Conservation (phyloP, 345 rosid genomes). For the Lumnitzera racemosa region DNA sequence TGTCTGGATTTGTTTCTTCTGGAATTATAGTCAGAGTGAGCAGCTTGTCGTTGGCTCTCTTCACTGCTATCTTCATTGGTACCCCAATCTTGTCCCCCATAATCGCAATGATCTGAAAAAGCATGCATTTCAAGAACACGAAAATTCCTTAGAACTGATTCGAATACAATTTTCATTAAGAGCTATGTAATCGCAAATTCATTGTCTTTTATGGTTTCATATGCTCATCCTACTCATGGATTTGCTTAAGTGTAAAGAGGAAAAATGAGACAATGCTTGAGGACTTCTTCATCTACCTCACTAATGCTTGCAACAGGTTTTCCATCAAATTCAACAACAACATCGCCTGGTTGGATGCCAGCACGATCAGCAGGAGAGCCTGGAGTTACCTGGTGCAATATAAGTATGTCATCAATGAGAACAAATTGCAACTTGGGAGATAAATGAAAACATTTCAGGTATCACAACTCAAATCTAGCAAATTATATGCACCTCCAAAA, state of each 20-base stretch:
- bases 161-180: too few relatives aligned
- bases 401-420: background rate
- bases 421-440: too few relatives aligned
- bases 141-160: too few relatives aligned
- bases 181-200: too few relatives aligned
- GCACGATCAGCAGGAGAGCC: slow-evolving; percentile 87
- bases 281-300: slow-evolving; percentile 36
- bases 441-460: too few relatives aligned
- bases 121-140: background rate
- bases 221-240: background rate
- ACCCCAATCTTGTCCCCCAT: slow-evolving; percentile 61
- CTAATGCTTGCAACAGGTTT: slow-evolving; percentile 65
- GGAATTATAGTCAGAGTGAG: slow-evolving; percentile 53
- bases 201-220: too few relatives aligned
- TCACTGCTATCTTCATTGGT: slow-evolving; percentile 45
- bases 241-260: background rate
- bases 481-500: too few relatives aligned
- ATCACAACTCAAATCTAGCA: too few relatives aligned
- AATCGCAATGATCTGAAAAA: slow-evolving; percentile 53
- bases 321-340: slow-evolving; percentile 64
- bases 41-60: slow-evolving; percentile 41
- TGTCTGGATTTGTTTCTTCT: slow-evolving; percentile 68
- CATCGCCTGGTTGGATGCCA: slow-evolving; percentile 83
- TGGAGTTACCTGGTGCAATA: slow-evolving; percentile 54
- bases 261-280: background rate